Conservation (phyloP, 2,329 filamentous ascomycete genomes). For the Pyricularia pennisetigena region DNA sequence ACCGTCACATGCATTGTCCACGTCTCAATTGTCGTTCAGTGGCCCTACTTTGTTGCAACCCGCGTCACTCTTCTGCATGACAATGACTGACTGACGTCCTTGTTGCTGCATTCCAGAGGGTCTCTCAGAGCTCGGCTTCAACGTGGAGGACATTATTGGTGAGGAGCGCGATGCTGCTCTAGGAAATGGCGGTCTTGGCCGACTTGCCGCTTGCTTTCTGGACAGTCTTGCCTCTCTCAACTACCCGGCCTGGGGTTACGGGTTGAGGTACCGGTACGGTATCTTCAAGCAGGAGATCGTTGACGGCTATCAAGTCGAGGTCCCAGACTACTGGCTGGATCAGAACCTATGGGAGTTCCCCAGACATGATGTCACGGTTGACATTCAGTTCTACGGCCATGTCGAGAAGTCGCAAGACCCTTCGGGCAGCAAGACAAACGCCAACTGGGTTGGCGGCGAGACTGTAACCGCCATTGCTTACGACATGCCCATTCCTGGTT, state of each 20-base stretch:
- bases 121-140: conserved; percentile 82
- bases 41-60: background rate
- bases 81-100: background rate
- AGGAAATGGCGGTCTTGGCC: conserved; percentile 90
- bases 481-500: conserved; percentile 87
- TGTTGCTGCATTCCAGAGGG: conserved; percentile 47
- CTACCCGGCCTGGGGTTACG: conserved; percentile 96
- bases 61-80: background rate
- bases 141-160: conserved; percentile 87
- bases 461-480: conserved; percentile 87
- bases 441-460: conserved; percentile 87
- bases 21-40: no score
- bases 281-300: conserved; percentile 99
- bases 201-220: conserved; percentile 91
- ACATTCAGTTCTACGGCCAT: conserved; percentile 92
- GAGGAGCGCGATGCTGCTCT: conserved; percentile 96
- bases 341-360: conserved; percentile 99
- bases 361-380: conserved; percentile 86
- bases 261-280: conserved; percentile 86
- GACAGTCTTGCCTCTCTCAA: conserved; percentile 93
- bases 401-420: conserved; percentile 68
- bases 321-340: conserved; percentile 98
- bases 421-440: conserved; percentile 57
- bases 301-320: conserved; percentile 94
- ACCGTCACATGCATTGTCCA: background rate